Evolutionary conservation across 768 basidiomycete genomes (phyloP), one percentile per base, ranked within the genome.

Genomic region (Dioszegia aurantiaca): DNA sequence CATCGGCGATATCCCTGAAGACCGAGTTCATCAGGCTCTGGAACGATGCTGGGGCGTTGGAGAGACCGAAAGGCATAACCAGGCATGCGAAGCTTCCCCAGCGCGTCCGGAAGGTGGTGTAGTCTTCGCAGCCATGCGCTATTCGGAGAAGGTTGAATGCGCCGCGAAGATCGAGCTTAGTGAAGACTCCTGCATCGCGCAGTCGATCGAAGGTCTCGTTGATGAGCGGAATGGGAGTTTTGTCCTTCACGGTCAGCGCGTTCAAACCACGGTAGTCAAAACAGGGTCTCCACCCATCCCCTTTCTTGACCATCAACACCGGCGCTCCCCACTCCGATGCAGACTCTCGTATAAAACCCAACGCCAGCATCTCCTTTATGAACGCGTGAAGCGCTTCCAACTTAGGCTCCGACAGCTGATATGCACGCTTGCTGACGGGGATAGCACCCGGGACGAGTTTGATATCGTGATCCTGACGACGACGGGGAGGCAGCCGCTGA

Each of bases 111-210:
- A 52, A 52, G 10, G 49, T 28, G 6, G 49, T 52, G 19, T 52
- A 26, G 17, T 28, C 11, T 24, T 52, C 33, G 19, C 28, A 23
- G 3, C 49, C 49, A 4, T 37, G n/a, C 12, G 49, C 49, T 4
- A 52, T 52, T 8, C 49, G 33, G 24, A 40, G 41, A 79, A 79
- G 0, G 76, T 77, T 55, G 33, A 33, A 33, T 6, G 33, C 33
- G 33, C 33, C 33, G 6, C 33, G 33, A 6, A 74, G 1, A 54
- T 82, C 72, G 26, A 72, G 26, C 41, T 74, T 73, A 40, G 57
- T 67, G 51, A 59, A 72, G 44, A 39, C 24, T 21, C 47, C 61
- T 23, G 67, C 64, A 10, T 49, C 19, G 4, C 21, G 16, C 2
- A 57, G 54, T 23, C 49, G 56, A 42, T 65, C 58, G 19, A 56